Conservation (phyloP, 805 yeast species). For the Candida chauliodis region DNA sequence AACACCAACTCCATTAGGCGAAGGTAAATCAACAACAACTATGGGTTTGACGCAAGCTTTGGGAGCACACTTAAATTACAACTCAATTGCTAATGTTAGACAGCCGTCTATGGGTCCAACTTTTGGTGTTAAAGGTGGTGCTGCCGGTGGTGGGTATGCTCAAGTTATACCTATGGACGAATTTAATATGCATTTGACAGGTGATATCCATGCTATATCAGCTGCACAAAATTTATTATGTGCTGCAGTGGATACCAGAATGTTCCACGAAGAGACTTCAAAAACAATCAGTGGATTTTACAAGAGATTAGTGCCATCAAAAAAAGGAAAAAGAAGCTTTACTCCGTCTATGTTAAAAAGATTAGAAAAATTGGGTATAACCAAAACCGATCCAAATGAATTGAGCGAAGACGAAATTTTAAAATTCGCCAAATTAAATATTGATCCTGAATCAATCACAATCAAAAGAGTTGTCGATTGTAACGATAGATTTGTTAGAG, state of each 20-base stretch:
- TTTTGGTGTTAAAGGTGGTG: conserved; percentile 98
- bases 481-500: conserved; percentile 88
- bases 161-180: conserved; percentile 99
- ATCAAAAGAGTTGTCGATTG: conserved; percentile 93
- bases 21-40: conserved; percentile 96
- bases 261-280: conserved; percentile 91
- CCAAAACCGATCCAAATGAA: conserved; percentile 73
- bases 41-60: conserved; percentile 96
- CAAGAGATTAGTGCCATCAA: conserved; percentile 80
- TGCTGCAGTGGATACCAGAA: conserved; percentile 95
- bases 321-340: conserved; percentile 75
- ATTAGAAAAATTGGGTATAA: conserved; percentile 75
- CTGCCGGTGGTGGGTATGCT: conserved; percentile 98
- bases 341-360: conserved; percentile 77
- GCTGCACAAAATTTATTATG: conserved; percentile 92
- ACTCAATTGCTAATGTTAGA: conserved; percentile 90
- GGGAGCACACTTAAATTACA: conserved; percentile 81
- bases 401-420: conserved; percentile 73
- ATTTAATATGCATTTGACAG: conserved; percentile 95
- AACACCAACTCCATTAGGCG: conserved; percentile 97
- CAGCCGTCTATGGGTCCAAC: conserved; percentile 99
- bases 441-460: conserved; percentile 86
- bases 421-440: conserved; percentile 77
- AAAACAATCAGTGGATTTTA: conserved; percentile 73
- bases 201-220: conserved; percentile 95